Conservation (phyloP, 768 basidiomycete species). For the Sporobolomyces roseus region DNA sequence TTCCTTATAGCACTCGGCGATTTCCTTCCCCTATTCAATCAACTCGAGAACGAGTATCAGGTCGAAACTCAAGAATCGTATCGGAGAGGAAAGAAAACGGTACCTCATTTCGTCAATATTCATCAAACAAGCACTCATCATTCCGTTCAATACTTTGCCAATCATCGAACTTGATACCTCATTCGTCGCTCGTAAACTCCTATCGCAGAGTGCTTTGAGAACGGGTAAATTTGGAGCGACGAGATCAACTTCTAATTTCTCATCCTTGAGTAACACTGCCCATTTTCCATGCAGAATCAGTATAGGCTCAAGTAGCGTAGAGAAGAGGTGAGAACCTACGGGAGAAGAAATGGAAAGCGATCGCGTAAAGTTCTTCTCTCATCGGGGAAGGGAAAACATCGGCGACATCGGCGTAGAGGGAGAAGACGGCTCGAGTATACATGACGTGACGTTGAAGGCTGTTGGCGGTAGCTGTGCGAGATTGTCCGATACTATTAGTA, state of each 20-base stretch:
- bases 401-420: conserved; percentile 61
- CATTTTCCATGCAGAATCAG: too few relatives aligned
- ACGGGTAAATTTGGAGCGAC: conserved; percentile 74
- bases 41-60: too few relatives aligned
- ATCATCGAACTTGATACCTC: conserved; percentile 51
- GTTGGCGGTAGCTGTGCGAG: conserved; percentile 49
- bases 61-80: too few relatives aligned
- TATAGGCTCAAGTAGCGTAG: too few relatives aligned
- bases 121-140: conserved; percentile 77
- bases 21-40: conserved; percentile 63
- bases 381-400: conserved; percentile 57
- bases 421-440: conserved; percentile 63
- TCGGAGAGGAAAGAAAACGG: conserved; percentile 42
- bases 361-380: conserved; percentile 71
- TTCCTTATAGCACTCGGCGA: conserved; percentile 74
- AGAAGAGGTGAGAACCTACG: conserved; percentile 53
- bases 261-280: conserved; percentile 77
- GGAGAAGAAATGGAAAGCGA: conserved; percentile 72
- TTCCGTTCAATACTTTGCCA: conserved; percentile 58
- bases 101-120: conserved; percentile 92
- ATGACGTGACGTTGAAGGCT: conserved; percentile 57
- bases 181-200: conserved; percentile 48
- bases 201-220: conserved; percentile 68
- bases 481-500: conserved; percentile 35
- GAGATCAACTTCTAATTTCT: conserved; percentile 71